Evolutionary conservation across 768 basidiomycete species (phyloP).

Genomic region (Termitomyces sp.): DNA sequence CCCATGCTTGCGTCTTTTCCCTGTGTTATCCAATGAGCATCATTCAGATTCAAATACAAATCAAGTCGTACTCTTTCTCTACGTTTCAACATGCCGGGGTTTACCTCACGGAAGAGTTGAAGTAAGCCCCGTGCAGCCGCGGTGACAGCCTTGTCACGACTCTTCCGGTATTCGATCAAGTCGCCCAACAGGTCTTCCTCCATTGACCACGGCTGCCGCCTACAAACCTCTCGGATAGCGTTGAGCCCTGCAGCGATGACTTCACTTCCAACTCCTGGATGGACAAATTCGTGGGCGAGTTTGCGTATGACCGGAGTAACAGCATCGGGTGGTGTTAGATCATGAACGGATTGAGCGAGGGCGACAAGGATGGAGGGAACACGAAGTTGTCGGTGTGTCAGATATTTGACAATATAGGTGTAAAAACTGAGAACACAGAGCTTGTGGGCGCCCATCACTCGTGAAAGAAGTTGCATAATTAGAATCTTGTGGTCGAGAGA

Average conservation of each 20-base stretch:
- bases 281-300: conserved; percentile 92
- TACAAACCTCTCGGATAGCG: conserved; percentile 89
- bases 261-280: conserved; percentile 93
- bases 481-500: conserved; percentile 96
- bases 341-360: conserved; percentile 92
- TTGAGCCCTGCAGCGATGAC: conserved; percentile 97
- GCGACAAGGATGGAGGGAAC: conserved; percentile 91
- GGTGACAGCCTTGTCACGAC: conserved; percentile 88
- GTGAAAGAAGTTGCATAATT: conserved; percentile 92
- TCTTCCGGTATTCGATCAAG: conserved; percentile 92
- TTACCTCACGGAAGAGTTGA: conserved; percentile 92
- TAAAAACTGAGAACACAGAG: conserved; percentile 93
- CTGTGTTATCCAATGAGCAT: conserved; percentile 28
- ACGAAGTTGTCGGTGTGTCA: conserved; percentile 86
- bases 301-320: conserved; percentile 87
- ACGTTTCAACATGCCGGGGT: conserved; percentile 86
- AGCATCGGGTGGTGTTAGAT: conserved; percentile 90
- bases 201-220: conserved; percentile 95
- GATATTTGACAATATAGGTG: conserved; percentile 92
- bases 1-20: conserved; percentile 91
- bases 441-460: conserved; percentile 91
- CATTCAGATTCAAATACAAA: background rate
- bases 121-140: conserved; percentile 85
- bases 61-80: conserved; percentile 65
- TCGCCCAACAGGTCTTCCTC: conserved; percentile 91